These are phyloP conservation scores for Tricholoma flavovirens DNA, from an alignment of 768 basidiomycete genomes.

Conservation along the genomic window DNA sequence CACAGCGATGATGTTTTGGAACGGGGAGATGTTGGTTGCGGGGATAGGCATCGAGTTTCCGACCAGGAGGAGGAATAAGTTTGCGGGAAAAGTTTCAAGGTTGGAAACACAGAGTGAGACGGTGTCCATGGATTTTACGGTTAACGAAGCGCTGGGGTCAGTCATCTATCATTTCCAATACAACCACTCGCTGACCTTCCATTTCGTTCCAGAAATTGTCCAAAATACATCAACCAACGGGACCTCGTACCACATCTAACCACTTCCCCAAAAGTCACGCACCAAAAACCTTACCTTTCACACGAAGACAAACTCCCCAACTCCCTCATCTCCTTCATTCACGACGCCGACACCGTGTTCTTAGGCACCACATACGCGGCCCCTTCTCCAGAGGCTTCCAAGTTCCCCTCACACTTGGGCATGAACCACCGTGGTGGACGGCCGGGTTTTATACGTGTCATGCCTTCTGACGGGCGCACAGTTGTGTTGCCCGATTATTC, in stretches of 20 bases:
- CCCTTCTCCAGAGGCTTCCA: constrained; percentile 26
- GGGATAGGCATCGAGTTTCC: constrained; percentile 57
- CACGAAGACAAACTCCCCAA: constrained; percentile 39
- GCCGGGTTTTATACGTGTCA: constrained; percentile 58
- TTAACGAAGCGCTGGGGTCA: constrained; percentile 57
- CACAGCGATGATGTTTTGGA: constrained; percentile 22
- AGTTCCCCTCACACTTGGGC: constrained; percentile 52
- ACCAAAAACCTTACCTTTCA: constrained; percentile 29
- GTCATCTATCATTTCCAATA: no score
- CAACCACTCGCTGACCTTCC: background rate
- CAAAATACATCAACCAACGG: constrained; percentile 61
- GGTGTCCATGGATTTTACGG: constrained; percentile 34
- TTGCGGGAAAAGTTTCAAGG: constrained; percentile 42
- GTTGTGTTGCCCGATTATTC: constrained; percentile 57
- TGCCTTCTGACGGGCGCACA: constrained; percentile 47
- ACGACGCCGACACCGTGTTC: constrained; percentile 47
- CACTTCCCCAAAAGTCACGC: constrained; percentile 32
- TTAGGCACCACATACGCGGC: constrained; percentile 49
- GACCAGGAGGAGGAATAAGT: constrained; percentile 57
- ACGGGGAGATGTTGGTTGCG: constrained; percentile 34
- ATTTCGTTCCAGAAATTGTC: constrained; percentile 46
- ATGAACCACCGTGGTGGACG: constrained; percentile 62
- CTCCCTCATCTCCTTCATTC: constrained; percentile 43
- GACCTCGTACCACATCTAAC: constrained; percentile 39
- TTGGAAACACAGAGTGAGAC: constrained; percentile 22